phyloP scores from a whole-genome alignment of 257 asterid species.

The Agastache rugosa region DNA sequence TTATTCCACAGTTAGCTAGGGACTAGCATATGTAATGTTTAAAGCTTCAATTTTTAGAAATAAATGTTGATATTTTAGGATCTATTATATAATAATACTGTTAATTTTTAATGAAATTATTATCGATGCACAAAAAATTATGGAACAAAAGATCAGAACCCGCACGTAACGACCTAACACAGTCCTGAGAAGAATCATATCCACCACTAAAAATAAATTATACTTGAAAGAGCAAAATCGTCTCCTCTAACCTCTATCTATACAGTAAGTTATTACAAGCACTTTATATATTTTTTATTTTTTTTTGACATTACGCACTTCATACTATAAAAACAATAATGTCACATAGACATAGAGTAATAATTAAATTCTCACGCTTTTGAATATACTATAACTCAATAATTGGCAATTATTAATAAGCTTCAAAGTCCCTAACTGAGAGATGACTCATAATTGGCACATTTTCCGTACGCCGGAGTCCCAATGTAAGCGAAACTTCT shows the following conservation, averaged over 20 bases:
- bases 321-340: slow-evolving; percentile 14
- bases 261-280: slow-evolving; percentile 8
- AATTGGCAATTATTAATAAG: slow-evolving; percentile 37
- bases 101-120: too few relatives aligned
- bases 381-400: not conserved
- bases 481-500: slow-evolving; percentile 74
- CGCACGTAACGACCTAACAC: too few relatives aligned
- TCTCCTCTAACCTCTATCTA: not conserved
- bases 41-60: too few relatives aligned
- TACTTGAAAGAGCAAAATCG: not conserved
- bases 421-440: slow-evolving; percentile 60
- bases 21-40: too few relatives aligned
- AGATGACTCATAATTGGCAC: slow-evolving; percentile 57
- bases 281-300: slow-evolving; percentile 14
- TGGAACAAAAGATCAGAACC: too few relatives aligned
- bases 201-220: not conserved
- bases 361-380: slow-evolving; percentile 9
- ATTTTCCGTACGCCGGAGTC: slow-evolving; percentile 67
- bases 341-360: slow-evolving; percentile 24
- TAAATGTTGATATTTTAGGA: too few relatives aligned
- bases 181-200: too few relatives aligned
- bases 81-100: too few relatives aligned
- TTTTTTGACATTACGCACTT: too few relatives aligned
- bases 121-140: too few relatives aligned
- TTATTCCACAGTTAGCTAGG: too few relatives aligned